A percentile compares a stretch with the other conserved stretches of the same genome.
Evolutionary conservation across 305 asterid genomes (phyloP).

Genomic region (Plantago coronopus): DNA sequence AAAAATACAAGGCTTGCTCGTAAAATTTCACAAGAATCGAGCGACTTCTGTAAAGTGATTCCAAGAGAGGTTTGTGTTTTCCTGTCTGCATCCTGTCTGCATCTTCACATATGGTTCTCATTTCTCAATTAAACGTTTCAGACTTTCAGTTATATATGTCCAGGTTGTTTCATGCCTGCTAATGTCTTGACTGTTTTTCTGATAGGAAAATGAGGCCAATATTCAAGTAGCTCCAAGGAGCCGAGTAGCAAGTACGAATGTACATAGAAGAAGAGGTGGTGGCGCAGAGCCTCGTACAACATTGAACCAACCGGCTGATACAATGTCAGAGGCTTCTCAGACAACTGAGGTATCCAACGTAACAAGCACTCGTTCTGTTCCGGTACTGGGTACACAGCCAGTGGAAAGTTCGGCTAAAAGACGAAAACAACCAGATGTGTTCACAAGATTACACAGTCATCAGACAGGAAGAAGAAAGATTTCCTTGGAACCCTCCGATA

Average conservation of each 20-base stretch:
- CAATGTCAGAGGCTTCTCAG: conserved; percentile 72
- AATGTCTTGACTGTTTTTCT: background rate
- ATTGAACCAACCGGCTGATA: conserved; percentile 48
- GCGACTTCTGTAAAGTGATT: conserved; percentile 37
- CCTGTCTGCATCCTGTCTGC: too few species aligned
- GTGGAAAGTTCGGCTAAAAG: conserved; percentile 29
- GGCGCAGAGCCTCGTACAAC: conserved; percentile 38
- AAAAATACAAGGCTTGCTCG: conserved; percentile 52
- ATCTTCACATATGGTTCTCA: background rate
- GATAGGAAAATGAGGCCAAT: conserved; percentile 4
- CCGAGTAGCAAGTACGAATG: conserved; percentile 29
- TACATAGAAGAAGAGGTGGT: conserved; percentile 44
- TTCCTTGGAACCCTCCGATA: conserved; percentile 21
- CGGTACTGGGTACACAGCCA: conserved; percentile 44
- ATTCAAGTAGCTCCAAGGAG: conserved; percentile 30
- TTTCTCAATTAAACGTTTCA: too few species aligned
- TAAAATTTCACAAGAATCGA: conserved; percentile 47
- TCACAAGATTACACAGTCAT: conserved; percentile 29
- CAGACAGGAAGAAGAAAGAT: conserved; percentile 32
- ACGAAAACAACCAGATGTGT: conserved; percentile 34
- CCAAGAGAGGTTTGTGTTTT: conserved; percentile 43
- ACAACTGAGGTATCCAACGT: conserved; percentile 50
- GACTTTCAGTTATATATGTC: too few species aligned
- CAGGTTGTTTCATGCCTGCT: background rate
- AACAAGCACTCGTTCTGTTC: conserved; percentile 56